Conservation (phyloP, 2,329 filamentous ascomycete species). For the Aspergillus proliferans region DNA sequence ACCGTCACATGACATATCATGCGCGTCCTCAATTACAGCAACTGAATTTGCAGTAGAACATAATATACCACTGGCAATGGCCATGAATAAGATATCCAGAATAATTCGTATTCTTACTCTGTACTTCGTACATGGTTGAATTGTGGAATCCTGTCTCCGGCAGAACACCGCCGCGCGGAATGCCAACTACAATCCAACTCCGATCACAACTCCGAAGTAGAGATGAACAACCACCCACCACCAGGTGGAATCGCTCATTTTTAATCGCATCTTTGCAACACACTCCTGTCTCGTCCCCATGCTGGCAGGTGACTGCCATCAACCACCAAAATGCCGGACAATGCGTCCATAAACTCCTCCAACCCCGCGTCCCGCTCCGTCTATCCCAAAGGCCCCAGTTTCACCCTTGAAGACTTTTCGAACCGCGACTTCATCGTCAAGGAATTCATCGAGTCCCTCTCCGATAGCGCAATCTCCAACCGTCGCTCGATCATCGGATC, state of each 20-base stretch:
- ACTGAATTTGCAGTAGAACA: too few relatives aligned
- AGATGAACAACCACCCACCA: not conserved
- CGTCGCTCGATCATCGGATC: conserved; percentile 64
- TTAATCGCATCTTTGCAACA: not conserved
- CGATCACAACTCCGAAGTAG: not conserved
- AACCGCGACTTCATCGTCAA: conserved; percentile 94
- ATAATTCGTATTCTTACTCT: too few relatives aligned
- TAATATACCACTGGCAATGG: too few relatives aligned
- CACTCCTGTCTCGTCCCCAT: conserved; percentile 3
- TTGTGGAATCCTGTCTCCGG: too few relatives aligned
- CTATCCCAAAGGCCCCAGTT: conserved; percentile 72
- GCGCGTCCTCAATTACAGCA: too few relatives aligned
- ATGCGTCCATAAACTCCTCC: conserved; percentile 34
- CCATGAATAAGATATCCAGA: too few relatives aligned
- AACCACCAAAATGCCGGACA: conserved; percentile 31
- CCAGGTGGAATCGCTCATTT: not conserved
- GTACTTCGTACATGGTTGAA: too few relatives aligned
- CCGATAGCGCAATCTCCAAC: conserved; percentile 70
- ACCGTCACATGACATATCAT: too few relatives aligned
- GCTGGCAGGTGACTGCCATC: conserved; percentile 1
- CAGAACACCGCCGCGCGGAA: not conserved
- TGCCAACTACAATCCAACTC: not conserved
- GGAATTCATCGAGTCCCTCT: conserved; percentile 91
- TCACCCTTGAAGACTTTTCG: conserved; percentile 82
- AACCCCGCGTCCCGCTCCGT: conserved; percentile 55